Base-by-base conservation (phyloP, 2,329 filamentous ascomycete species). In the Zarea fungicola region DNA sequence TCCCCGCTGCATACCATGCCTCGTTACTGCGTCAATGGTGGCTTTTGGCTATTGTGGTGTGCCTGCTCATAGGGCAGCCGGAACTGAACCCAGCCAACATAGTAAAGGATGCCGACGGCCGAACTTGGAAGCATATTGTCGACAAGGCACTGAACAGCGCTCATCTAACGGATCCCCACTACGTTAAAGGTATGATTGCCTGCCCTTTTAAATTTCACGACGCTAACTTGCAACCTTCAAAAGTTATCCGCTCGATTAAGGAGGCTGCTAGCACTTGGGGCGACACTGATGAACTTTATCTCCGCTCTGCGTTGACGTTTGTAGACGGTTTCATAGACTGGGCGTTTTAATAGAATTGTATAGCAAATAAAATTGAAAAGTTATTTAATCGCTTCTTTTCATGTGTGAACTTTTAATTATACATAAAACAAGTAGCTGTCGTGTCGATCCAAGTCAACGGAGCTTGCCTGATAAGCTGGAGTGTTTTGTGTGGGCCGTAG, bases 11-110 rank as follows among this genome's bases (percentile, higher is more conserved):
- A 59, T 85, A 84, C 58, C 92, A 96, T 57, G 65, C 89, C 39
- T 72, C 72, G 19, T 71, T 99, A 5, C 75, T 97, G 8, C 76
- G 87, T 32, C 84, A 95, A 64, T 97, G 93, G 90, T 96, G 89
- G 87, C 70, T 99, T 5, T 78, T 96, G 35, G 81, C 85, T 1
- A 65, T 96, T 35, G 79, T 83, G 0, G 78, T 91, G 10, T 97
- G 93, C 62, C 80, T 96, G 46, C 71, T 83, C 2, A 84, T 88
- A 60, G 70, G 85, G 22, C 77, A 92, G 18, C 93, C 91, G 1
- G 70, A 75, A 50, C 81, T 96, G 49, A 77, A 86, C 48, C 70
- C 80, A n/a, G 78, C 84, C 49, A 74, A 77, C 23, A 76, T 93
- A 50, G 72, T 75, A 5, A 53, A 55, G 9, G 80, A 89, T 37